phyloP scores from a whole-genome alignment of 805 yeast species.

The Metschnikowia sp. region DNA sequence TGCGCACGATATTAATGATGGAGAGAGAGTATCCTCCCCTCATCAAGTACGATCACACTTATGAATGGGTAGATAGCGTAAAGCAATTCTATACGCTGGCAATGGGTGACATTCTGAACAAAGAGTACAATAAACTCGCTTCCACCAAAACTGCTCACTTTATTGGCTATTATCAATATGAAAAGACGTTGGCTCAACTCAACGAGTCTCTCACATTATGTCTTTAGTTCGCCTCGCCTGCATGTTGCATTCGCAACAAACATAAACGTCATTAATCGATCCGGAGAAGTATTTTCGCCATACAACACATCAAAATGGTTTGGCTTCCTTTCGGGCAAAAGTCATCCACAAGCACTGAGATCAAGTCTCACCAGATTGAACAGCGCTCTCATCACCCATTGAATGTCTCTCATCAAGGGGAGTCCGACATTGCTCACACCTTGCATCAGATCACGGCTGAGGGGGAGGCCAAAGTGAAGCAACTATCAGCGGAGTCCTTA shows the following conservation, averaged over 20 bases:
- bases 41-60: constrained; percentile 9
- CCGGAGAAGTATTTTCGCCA: background rate
- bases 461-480: constrained; percentile 11
- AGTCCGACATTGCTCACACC: constrained; percentile 19
- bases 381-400: constrained; percentile 18
- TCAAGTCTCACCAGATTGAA: constrained; percentile 8
- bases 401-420: constrained; percentile 10
- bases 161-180: constrained; percentile 16
- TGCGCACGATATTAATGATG: constrained; percentile 15
- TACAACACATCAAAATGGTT: constrained; percentile 8
- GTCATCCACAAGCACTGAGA: background rate
- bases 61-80: constrained; percentile 13
- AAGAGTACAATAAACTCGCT: constrained; percentile 5
- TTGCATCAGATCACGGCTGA: constrained; percentile 15
- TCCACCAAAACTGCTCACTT: background rate
- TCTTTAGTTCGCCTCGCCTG: constrained; percentile 10
- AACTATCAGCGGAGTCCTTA: constrained; percentile 8
- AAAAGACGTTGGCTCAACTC: constrained; percentile 11
- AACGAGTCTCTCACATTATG: constrained; percentile 14
- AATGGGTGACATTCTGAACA: background rate
- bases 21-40: constrained; percentile 10
- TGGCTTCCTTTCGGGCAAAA: constrained; percentile 15
- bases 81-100: constrained; percentile 5
- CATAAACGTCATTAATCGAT: background rate
- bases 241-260: background rate